Conservation (phyloP, 2,329 filamentous ascomycete genomes). For the Dryadomyces quercus-mongolicae region DNA sequence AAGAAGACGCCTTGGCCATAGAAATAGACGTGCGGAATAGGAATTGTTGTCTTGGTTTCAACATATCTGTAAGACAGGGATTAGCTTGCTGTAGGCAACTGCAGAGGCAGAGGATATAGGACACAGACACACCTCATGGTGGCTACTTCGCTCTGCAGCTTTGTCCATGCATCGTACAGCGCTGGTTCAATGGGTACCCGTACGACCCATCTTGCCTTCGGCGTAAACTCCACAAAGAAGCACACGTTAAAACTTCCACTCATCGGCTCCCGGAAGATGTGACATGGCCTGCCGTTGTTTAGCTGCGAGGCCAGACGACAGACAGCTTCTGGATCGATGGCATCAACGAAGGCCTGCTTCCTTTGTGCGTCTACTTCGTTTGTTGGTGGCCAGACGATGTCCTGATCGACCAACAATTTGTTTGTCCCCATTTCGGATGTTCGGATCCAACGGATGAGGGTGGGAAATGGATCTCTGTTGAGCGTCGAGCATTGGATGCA, state of each 20-base stretch:
- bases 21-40: constrained; percentile 13
- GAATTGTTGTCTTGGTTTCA: constrained; percentile 12
- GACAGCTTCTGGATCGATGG: constrained; percentile 1
- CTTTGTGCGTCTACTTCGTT: background rate
- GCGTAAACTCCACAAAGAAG: constrained; percentile 5
- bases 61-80: constrained; percentile 11
- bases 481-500: no score
- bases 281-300: background rate
- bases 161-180: constrained; percentile 14
- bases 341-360: background rate
- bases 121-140: constrained; percentile 10
- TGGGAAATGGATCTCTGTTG: no score
- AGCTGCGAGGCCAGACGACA: constrained; percentile 2
- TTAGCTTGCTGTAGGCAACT: no score
- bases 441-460: no score
- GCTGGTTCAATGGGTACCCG: constrained; percentile 15
- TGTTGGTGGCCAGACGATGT: background rate
- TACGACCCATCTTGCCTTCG: constrained; percentile 12
- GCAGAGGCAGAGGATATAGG: background rate
- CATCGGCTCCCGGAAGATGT: background rate
- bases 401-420: no score
- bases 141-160: constrained; percentile 16
- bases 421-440: no score
- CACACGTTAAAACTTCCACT: constrained; percentile 7
- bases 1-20: constrained; percentile 9